Evolutionary conservation across 352 stramenopile species (phyloP), one percentile per base, ranked within the genome.

Genomic region (Pythium phragmiticola): DNA sequence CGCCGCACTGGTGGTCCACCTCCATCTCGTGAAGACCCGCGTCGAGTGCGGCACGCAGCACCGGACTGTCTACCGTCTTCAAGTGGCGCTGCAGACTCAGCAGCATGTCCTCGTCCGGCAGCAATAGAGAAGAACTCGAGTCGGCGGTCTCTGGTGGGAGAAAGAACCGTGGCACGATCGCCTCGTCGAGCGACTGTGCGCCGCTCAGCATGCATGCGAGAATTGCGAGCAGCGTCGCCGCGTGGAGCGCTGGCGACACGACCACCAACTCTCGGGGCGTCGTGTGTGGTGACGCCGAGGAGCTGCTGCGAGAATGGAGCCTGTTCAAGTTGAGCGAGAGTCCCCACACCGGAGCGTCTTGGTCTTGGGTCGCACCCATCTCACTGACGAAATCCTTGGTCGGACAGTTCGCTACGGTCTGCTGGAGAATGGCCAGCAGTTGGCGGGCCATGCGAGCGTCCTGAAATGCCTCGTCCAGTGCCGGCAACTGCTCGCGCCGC

Each of bases 11-110:
- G 63, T 57, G 71, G 48, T 26, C 43, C 3, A 72, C 30, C 30
- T 66, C 58, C 16, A 12, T 37, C 17, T 33, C 47, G 14, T 64
- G 58, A 9, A 78, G 61, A 14, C 76, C 56, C 37, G 67, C 30
- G 17, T 72, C 59, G 6, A 75, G 42, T 9, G 57, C 56, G 1
- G 12, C 56, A 16, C 50, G 56, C 33, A 66, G 42, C 8, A 26
- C 42, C 1, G 63, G n/a, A 28, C 54, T 62, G 34, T 62, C 57
- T 9, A 39, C 52, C 23, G 34, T 6, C 39, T 48, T 28, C 80
- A 72, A 34, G 34, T 83, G 75, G 12, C 71, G 69, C 45, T 90
- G 80, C 0, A 90, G 48, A 1, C 37, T 72, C 66, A 73, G 77
- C 26, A 90, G 60, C 28, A 89, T 36, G 23, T 87, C 76, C 2